Base-by-base conservation (phyloP, 345 rosid species). In the Clausena lansium region DNA sequence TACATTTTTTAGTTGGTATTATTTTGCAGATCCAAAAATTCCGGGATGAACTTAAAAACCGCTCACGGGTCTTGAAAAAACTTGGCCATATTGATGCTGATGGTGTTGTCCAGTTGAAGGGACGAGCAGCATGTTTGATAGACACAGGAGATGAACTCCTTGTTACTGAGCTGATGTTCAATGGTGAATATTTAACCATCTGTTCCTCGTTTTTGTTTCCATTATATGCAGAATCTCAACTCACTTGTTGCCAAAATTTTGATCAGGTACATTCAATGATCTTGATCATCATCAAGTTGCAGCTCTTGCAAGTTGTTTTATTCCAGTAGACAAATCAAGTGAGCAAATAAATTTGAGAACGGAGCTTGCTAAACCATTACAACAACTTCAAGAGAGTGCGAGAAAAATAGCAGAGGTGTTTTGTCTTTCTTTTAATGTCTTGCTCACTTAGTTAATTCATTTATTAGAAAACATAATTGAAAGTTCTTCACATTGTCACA, bases 81-180 rank as follows among this genome's bases (percentile, higher is more conserved):
- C 97, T 96, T 70, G 98, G 99, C 69, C 98, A 94, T 84, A 87
- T 94, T 76, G 89, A 94, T 82, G 94, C 89, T 20, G 98, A 92
- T 78, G 89, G 97, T 81, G 91, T 94, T 7, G 97, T 96, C 81
- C 97, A 88, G 87, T 77, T 96, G 69, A 96, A 94, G 85, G 98
- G 99, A 77, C 87, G 98, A 78, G 99, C 98, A 83, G 98, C 99
- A 75, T 96, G 98, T 86, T 90, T 96, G 91, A 90, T 96, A 79
- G 99, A 96, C 87, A 96, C 99, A 28, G 99, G 98, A 84, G 99
- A 96, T 83, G 99, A 96, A 86, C 87, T 96, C 59, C 98, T 96
- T 80, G 99, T 96, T 73, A 96, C 99, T 52, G 99, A 94, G 79
- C 90, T 94, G 77, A 96, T 96, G 98, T 96, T 96, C 63, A 96